Percentiles rank a stretch among this genome's conserved stretches.
phyloP scores from a whole-genome alignment of 2,329 filamentous ascomycete genomes.

The Talaromyces amestolkiae region DNA sequence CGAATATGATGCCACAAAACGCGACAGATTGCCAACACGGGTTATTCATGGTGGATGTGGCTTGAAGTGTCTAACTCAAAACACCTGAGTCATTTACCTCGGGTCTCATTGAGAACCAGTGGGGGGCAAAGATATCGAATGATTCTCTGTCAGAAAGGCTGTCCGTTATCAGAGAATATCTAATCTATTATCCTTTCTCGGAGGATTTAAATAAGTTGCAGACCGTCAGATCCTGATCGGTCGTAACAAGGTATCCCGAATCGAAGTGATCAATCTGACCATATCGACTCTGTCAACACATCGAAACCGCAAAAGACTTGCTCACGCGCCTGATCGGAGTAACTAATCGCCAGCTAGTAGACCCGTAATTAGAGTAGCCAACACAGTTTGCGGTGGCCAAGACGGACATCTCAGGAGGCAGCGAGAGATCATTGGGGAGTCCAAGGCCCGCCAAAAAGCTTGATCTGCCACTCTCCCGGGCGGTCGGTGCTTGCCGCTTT shows the following conservation, averaged over 20 bases:
- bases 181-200: background rate
- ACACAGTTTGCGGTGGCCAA: conserved; percentile 8
- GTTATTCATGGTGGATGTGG: background rate
- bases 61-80: background rate
- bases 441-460: conserved; percentile 21
- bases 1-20: background rate
- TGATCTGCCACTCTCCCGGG: conserved; percentile 18
- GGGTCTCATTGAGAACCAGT: background rate
- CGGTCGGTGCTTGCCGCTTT: conserved; percentile 11
- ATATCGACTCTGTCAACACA: background rate
- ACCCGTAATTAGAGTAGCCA: conserved; percentile 1
- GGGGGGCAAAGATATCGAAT: background rate
- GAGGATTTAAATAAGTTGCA: background rate
- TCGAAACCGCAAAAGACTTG: background rate
- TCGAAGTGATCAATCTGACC: background rate
- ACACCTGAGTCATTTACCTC: background rate
- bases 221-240: background rate
- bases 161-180: background rate
- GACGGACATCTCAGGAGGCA: conserved; percentile 10
- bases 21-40: background rate
- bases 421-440: conserved; percentile 14
- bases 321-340: background rate
- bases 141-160: background rate
- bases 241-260: background rate
- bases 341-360: conserved; percentile 5